Evolutionary conservation across 352 stramenopile genomes (phyloP).

Genomic region (Pythium utonaiense): DNA sequence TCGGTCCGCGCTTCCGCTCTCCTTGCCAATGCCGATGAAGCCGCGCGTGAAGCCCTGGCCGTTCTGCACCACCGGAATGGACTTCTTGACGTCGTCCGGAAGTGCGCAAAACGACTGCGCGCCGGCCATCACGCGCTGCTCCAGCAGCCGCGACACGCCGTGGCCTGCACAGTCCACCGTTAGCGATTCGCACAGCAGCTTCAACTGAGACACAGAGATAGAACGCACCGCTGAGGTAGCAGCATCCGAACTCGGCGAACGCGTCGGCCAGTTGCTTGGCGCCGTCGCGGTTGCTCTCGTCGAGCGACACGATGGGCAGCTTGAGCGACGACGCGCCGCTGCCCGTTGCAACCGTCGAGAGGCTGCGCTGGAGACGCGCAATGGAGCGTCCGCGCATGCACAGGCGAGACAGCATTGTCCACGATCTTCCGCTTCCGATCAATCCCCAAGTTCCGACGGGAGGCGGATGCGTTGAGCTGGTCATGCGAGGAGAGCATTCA

Average conservation of each 20-base stretch:
- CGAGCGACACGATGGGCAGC: conserved; percentile 49
- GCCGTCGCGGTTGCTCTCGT: conserved; percentile 32
- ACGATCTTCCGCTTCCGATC: neutral
- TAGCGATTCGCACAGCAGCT: neutral
- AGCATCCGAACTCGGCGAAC: conserved; percentile 70
- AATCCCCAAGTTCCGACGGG: neutral
- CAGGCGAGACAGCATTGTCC: neutral
- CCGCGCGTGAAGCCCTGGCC: conserved; percentile 72
- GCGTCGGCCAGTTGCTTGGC: conserved; percentile 45
- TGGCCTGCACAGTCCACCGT: conserved; percentile 29
- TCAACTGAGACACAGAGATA: neutral
- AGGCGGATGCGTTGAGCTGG: too few species aligned
- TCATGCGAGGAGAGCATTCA: neutral
- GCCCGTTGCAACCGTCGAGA: neutral
- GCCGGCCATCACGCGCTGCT: conserved; percentile 49
- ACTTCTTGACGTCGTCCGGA: conserved; percentile 41
- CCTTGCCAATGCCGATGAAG: conserved; percentile 75
- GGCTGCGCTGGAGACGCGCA: neutral
- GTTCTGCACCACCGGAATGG: conserved; percentile 59
- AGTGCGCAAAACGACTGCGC: conserved; percentile 58
- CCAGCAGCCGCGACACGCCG: conserved; percentile 44
- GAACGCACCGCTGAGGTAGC: conserved; percentile 51
- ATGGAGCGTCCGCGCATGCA: neutral
- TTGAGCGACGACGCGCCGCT: conserved; percentile 8
- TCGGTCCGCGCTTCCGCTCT: conserved; percentile 71